Percentiles rank a stretch among this genome's conserved stretches.
phyloP scores from a whole-genome alignment of 371 early-diverging fungal species.

The Apophysomyces sp. region DNA sequence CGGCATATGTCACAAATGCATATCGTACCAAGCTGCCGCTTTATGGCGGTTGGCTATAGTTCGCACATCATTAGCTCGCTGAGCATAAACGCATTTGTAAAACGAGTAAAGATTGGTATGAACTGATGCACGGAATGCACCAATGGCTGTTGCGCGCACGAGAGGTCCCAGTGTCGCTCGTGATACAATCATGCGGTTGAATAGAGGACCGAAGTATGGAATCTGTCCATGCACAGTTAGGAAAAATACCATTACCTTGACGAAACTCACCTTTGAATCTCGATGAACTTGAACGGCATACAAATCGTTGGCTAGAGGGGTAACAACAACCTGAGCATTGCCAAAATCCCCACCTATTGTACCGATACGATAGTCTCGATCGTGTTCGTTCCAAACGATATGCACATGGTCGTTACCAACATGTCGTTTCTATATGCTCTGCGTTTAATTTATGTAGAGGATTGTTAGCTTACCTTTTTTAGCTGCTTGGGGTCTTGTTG shows the following conservation, averaged over 20 bases:
- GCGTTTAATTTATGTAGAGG: neutral
- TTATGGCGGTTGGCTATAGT: conserved; percentile 64
- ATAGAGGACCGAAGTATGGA: conserved; percentile 83
- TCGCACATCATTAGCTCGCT: conserved; percentile 57
- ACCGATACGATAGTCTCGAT: conserved; percentile 74
- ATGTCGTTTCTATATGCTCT: conserved; percentile 81
- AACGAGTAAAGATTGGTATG: conserved; percentile 50
- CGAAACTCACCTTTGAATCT: conserved; percentile 61
- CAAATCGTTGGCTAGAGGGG: conserved; percentile 70
- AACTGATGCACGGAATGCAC: conserved; percentile 60
- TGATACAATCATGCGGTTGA: conserved; percentile 80
- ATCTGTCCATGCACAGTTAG: conserved; percentile 33
- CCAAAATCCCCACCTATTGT: conserved; percentile 98
- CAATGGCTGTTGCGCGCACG: conserved; percentile 83
- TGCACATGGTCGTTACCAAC: conserved; percentile 98
- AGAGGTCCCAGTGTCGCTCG: conserved; percentile 74
- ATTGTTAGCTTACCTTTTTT: conserved; percentile 75
- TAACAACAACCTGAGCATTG: conserved; percentile 89
- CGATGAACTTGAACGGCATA: conserved; percentile 75
- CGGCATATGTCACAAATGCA: neutral
- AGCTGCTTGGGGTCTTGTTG: conserved; percentile 75
- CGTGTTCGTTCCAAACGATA: conserved; percentile 95
- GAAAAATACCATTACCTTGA: neutral
- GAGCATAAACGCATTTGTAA: conserved; percentile 50
- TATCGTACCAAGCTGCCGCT: conserved; percentile 48